A percentile compares a stretch with the other conserved stretches of the same genome.
Evolutionary conservation across 2,329 filamentous ascomycete genomes (phyloP).

Genomic region (Trichoderma guizhouense): DNA sequence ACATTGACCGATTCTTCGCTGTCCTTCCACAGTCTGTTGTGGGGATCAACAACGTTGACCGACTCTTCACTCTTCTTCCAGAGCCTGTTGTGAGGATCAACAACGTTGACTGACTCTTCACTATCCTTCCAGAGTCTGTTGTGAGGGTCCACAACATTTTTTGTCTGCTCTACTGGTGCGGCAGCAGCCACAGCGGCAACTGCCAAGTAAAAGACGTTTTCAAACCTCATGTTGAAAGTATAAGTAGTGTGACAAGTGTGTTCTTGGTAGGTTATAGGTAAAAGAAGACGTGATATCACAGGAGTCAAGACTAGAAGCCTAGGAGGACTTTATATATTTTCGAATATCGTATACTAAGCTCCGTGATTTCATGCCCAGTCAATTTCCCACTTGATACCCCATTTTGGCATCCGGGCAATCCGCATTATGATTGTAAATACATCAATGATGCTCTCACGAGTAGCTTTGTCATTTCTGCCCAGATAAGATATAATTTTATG

Average conservation of each 20-base stretch:
- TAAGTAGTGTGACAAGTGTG: not conserved
- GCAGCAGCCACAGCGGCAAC: not conserved
- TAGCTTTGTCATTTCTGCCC: not conserved
- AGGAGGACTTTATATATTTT: not conserved
- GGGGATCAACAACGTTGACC: not conserved
- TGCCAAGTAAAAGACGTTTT: not conserved
- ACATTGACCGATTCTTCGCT: not conserved
- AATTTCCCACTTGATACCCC: not conserved
- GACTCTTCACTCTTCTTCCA: not conserved
- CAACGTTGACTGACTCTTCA: not conserved
- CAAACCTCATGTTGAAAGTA: not conserved
- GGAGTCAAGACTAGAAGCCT: not conserved
- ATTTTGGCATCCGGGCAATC: not conserved
- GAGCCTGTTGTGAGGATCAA: not conserved
- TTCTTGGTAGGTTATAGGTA: not conserved
- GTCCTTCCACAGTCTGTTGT: not conserved
- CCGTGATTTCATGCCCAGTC: not conserved
- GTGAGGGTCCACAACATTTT: not conserved
- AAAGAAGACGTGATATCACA: not conserved
- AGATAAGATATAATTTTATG: not conserved
- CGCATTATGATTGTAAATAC: not conserved
- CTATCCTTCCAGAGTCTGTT: not conserved
- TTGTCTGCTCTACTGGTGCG: not conserved
- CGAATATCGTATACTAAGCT: not conserved
- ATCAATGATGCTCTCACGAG: not conserved